Base-by-base conservation (phyloP, 371 early-diverging fungal genomes). In the Blastocladiella emersonii region DNA sequence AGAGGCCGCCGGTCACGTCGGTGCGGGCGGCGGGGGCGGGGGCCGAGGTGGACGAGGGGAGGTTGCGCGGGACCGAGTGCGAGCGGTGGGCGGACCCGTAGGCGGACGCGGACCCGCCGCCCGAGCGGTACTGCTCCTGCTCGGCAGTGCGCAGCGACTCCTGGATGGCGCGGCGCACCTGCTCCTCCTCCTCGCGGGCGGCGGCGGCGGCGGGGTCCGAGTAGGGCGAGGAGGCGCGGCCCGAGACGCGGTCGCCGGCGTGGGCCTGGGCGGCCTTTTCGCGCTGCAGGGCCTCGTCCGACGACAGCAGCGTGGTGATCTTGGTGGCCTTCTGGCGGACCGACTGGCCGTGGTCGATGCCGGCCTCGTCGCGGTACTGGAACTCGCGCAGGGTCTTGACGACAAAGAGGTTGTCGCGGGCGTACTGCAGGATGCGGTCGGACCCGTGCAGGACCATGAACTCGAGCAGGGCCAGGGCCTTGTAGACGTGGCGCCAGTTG, bases 401-500 rank as follows among this genome's bases (percentile, higher is more conserved):
- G 59, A 93, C 83, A 65, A 90, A 91, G 27, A 91, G 65, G 68
- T 96, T 95, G 67, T 92, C 86, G 51, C 89, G 85, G 5, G 91
- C 86, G 70, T 96, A 94, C 32, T 78, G 66, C 43, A 95, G 85
- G 25, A 95, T 92, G 57, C 84, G 78, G 60, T 93, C 92, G 34
- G 95, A 90, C 45, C 98, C 98, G 66, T 72, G 70, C 56, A 85
- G 78, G 48, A 92, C 69, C 62, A 87, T 81, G 66, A 82, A 92
- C 67, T 89, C 89, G 55, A 91, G 64, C 30, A 85, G 63, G 2
- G 77, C 72, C 36, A 85, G 67, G 6, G 81, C 74, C 83, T 97
- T 98, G 74, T 88, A 95, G 25, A 98, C 96, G 73, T 98, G 98
- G 56, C 96, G 79, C 98, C 98, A 98, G 78, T 94, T 87, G 76